Conservation (phyloP, 768 basidiomycete species). For the Mycena vulgaris region DNA sequence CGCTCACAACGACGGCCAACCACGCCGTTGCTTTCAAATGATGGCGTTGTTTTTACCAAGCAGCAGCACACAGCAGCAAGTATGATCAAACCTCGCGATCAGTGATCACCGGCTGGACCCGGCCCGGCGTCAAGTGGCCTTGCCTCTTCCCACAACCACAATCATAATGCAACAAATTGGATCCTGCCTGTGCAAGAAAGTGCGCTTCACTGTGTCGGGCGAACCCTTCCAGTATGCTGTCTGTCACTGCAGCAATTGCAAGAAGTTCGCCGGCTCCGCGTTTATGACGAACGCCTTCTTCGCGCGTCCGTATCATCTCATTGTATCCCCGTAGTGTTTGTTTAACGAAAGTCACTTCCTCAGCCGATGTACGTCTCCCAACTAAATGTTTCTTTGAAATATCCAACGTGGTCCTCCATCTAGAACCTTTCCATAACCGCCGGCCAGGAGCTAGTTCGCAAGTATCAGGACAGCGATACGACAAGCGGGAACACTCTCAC, state of each 20-base stretch:
- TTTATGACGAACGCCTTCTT: slow-evolving; percentile 47
- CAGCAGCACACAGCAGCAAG: too few species aligned
- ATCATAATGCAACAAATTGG: slow-evolving; percentile 17
- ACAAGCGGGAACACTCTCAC: slow-evolving; percentile 42
- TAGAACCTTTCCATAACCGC: slow-evolving; percentile 31
- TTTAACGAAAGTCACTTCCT: too few species aligned
- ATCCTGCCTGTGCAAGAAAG: slow-evolving; percentile 32
- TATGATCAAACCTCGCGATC: too few species aligned
- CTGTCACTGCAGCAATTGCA: slow-evolving; percentile 46
- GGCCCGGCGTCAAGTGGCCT: too few species aligned
- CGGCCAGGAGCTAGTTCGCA: slow-evolving; percentile 43
- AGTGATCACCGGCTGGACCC: too few species aligned
- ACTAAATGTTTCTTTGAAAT: not conserved
- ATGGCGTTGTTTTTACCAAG: too few species aligned
- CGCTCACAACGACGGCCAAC: too few species aligned
- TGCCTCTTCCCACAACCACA: not conserved
- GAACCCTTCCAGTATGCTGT: slow-evolving; percentile 39
- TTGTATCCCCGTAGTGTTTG: too few species aligned
- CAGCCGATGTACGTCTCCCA: slow-evolving; percentile 39
- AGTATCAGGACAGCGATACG: slow-evolving; percentile 44
- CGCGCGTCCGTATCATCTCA: too few species aligned
- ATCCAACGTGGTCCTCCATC: not conserved
- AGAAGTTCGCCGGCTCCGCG: slow-evolving; percentile 44
- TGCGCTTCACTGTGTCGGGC: slow-evolving; percentile 30
- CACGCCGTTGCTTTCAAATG: too few species aligned